Base-by-base conservation (phyloP, 805 yeast species). In the Torulaspora maleeae region DNA sequence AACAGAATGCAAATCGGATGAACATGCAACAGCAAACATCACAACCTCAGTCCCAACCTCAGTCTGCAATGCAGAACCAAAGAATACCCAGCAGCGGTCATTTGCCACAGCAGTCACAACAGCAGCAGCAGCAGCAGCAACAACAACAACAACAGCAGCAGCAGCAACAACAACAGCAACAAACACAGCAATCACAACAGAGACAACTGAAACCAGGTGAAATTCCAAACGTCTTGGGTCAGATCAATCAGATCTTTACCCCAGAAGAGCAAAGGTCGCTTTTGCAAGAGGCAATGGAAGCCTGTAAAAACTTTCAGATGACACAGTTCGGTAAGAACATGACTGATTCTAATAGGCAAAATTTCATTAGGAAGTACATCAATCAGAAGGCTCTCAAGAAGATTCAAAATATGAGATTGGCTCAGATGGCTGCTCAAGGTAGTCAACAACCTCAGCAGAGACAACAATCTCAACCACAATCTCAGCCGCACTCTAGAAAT, bases 131-230 rank as follows among this genome's bases (percentile, higher is more conserved):
- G 53, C 64, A 48, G 43, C 66, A 63, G 38, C 69, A 64, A 37
- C 61, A 45, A 11, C 48, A 45, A 28, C 52, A 49, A 27, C 53
- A 45, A 11, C 58, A 48, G 36, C 55, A 51, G 12, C 59, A 47
- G 36, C 71, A 66, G 49, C 58, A 64, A 33, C 56, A 67, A 43
- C 72, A 63, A 38, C 63, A 70, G 42, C 73, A 69, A 47, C 61
- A 62, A 54, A 67, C 60, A 38, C 70, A 61, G 35, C 58, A 56
- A 35, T 61, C 55, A 19, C 56, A 49, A 35, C 53, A 55, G 45
- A 56, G 54, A 11, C 55, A 52, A 38, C 54, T 51, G 38, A 49
- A 51, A 36, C 64, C 59, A 32, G 66, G 60, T 24, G 65, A 61
- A 24, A 48, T 59, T 5, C 67, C 67, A 29, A 60, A 63, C 27